These are phyloP conservation scores for Venturia nashicola DNA, from an alignment of 2,329 filamentous ascomycete species.

Conservation along the genomic window DNA sequence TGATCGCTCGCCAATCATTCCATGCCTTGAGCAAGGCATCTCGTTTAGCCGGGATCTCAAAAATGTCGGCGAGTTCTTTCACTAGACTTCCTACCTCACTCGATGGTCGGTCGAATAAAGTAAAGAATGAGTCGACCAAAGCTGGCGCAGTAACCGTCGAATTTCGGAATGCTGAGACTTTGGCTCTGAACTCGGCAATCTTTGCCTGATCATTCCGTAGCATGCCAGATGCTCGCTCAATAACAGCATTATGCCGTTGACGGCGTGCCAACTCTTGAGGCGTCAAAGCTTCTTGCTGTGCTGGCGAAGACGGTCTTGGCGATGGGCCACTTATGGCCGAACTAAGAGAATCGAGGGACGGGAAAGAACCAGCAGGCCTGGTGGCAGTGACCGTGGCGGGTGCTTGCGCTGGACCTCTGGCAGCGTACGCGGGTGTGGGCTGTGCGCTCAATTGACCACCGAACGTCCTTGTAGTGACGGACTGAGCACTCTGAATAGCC, in stretches of 20 bases:
- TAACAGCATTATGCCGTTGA: slow-evolving; percentile 69
- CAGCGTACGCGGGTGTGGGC: not conserved
- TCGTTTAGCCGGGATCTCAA: slow-evolving; percentile 68
- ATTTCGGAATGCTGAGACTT: slow-evolving; percentile 67
- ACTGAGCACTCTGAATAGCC: slow-evolving; percentile 80
- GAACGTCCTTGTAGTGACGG: slow-evolving; percentile 67
- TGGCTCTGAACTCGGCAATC: slow-evolving; percentile 62
- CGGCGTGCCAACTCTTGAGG: slow-evolving; percentile 72
- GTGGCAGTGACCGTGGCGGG: not conserved
- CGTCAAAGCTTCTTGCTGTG: slow-evolving; percentile 38
- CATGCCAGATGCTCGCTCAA: slow-evolving; percentile 72
- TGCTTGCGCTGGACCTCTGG: not conserved
- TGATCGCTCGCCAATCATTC: slow-evolving; percentile 92
- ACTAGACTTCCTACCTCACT: slow-evolving; percentile 77
- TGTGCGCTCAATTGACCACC: slow-evolving; percentile 62
- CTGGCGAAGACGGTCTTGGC: slow-evolving; percentile 22
- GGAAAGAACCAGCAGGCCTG: slow-evolving; percentile 9
- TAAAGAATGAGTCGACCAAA: slow-evolving; percentile 78
- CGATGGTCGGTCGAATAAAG: slow-evolving; percentile 66
- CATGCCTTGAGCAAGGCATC: slow-evolving; percentile 68
- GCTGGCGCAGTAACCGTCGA: slow-evolving; percentile 58
- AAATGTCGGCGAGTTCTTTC: slow-evolving; percentile 84
- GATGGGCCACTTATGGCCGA: not conserved
- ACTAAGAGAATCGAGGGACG: slow-evolving; percentile 17
- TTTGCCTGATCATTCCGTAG: slow-evolving; percentile 67